phyloP scores from a whole-genome alignment of 2,329 filamentous ascomycete species.

The Zasmidium angulare region DNA sequence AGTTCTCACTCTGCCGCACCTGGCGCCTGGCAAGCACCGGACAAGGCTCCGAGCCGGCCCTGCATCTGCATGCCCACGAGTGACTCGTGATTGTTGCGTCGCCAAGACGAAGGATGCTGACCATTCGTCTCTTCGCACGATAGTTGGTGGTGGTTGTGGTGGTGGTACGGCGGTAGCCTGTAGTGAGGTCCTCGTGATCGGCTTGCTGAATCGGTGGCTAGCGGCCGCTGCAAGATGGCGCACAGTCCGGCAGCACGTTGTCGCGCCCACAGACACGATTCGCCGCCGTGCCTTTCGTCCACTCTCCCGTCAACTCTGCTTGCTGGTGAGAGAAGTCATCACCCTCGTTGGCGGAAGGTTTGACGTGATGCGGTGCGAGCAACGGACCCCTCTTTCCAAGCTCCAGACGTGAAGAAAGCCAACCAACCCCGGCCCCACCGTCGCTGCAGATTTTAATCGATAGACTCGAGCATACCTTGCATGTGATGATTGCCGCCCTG shows the following conservation, averaged over 20 bases:
- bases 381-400: too few species aligned
- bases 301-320: neutral
- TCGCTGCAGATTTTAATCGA: neutral
- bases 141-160: too few species aligned
- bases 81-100: neutral
- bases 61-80: neutral
- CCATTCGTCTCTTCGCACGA: too few species aligned
- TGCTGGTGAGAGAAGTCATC: neutral
- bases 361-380: neutral
- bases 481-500: neutral
- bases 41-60: too few species aligned
- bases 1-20: too few species aligned
- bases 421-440: neutral
- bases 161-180: too few species aligned
- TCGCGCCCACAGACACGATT: neutral
- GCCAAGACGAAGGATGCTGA: neutral
- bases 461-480: neutral
- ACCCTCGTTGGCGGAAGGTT: neutral
- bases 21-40: too few species aligned
- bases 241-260: neutral
- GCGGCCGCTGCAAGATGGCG: neutral
- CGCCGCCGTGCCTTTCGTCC: neutral
- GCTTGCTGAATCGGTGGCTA: neutral
- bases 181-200: neutral
- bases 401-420: neutral